phyloP scores from a whole-genome alignment of 2,329 filamentous ascomycete genomes.

The Dryadomyces sulphureus region DNA sequence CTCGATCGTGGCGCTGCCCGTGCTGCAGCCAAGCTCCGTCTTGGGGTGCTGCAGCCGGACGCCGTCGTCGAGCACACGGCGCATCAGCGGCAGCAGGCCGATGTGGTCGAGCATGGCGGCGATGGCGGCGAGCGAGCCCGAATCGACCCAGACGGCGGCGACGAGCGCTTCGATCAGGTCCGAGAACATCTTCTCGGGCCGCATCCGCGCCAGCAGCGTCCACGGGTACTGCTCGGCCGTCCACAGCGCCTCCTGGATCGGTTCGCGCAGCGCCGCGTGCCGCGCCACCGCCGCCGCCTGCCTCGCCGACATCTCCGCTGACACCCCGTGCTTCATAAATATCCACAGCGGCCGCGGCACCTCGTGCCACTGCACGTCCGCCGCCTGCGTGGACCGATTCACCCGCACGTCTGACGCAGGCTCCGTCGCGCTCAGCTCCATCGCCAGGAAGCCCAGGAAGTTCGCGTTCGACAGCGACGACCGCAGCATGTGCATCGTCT shows the following conservation, averaged over 20 bases:
- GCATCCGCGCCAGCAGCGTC: conserved; percentile 50
- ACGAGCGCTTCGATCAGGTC: conserved; percentile 72
- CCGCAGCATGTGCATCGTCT: conserved; percentile 61
- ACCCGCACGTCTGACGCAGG: conserved; percentile 8
- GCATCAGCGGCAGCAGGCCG: conserved; percentile 50
- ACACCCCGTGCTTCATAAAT: conserved; percentile 47
- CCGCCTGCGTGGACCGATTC: neutral
- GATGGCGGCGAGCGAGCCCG: conserved; percentile 45
- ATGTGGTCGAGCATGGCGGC: conserved; percentile 42
- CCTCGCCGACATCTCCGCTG: conserved; percentile 25
- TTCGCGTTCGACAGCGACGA: conserved; percentile 67
- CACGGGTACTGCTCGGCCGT: conserved; percentile 54
- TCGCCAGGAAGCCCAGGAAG: conserved; percentile 62
- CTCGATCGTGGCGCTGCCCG: conserved; percentile 32
- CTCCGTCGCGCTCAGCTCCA: conserved; percentile 30
- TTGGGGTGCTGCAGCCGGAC: conserved; percentile 52
- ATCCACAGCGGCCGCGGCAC: conserved; percentile 40
- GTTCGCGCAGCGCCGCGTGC: conserved; percentile 31
- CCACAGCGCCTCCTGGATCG: conserved; percentile 35
- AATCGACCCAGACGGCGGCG: conserved; percentile 76
- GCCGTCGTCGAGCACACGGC: conserved; percentile 40
- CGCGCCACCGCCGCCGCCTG: conserved; percentile 21
- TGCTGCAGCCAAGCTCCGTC: conserved; percentile 49
- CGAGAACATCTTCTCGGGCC: conserved; percentile 63
- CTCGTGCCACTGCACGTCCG: neutral